Base-by-base conservation (phyloP, 257 asterid species). In the Capsicum baccatum region DNA sequence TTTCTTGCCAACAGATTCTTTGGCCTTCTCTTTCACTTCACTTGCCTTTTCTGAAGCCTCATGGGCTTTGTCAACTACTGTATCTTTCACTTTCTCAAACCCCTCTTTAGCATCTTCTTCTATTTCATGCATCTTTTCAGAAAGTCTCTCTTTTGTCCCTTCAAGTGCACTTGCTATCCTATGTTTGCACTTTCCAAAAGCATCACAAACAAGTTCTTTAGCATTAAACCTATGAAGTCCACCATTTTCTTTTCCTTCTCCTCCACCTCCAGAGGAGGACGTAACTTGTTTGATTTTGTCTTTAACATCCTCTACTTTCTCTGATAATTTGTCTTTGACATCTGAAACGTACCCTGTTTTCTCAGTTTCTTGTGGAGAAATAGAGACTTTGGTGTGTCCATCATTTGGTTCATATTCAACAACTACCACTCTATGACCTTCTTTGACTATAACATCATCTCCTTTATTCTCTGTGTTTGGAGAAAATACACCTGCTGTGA, bases 371-470 rank as follows among this genome's bases (percentile, higher is more conserved):
- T 80, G 89, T 2, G 89, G 83, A 10, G 89, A 90, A 81, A 88
- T 86, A 2, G 64, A 80, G 19, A 89, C 86, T 67, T 82, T 83
- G 21, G 90, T 85, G 35, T 81, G 82, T n/a, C 78, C 85, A 47
- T 83, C 87, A 12, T 86, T 86, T 44, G 85, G 83, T 15, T 84
- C 86, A 54, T 62, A 90, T 44, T 90, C 91, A 63, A 90, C 97
- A 21, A 92, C 91, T 2, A 93, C 94, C 1, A 89, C 93, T 79
- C 97, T 44, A 79, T 88, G 91, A 5, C 88, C 90, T 57, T 87
- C 91, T 67, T 88, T 85, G 21, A 88, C 85, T 9, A 87, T 81
- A 44, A 86, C 83, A 3, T 85, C 83, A 3, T 85, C 89, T 26
- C 85, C 81, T 48, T 76, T 70, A 2, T 64, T 79, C 3, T 56